Conservation (phyloP, 768 basidiomycete species). For the Tylopilus intermedius region DNA sequence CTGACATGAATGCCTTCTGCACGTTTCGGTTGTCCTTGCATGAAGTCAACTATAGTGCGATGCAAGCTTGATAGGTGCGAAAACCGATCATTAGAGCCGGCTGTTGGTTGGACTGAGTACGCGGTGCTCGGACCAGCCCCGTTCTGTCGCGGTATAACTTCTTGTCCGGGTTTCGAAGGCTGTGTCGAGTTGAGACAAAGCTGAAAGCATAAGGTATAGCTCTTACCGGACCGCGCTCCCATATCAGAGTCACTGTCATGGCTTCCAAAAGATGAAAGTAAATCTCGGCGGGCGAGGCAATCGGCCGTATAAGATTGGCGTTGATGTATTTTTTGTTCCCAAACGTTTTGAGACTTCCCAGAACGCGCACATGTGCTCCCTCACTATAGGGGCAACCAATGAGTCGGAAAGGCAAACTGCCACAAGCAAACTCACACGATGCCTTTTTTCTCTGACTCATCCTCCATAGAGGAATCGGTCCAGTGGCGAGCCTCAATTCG, state of each 20-base stretch:
- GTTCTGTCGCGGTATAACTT: constrained; percentile 6
- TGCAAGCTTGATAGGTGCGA: constrained; percentile 56
- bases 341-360: constrained; percentile 80
- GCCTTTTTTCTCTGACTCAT: constrained; percentile 46
- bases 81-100: constrained; percentile 40
- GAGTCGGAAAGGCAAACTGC: not conserved
- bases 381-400: constrained; percentile 42
- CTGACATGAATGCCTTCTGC: constrained; percentile 73
- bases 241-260: constrained; percentile 59
- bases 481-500: constrained; percentile 75
- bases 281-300: constrained; percentile 69
- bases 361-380: constrained; percentile 72
- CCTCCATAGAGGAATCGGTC: constrained; percentile 62
- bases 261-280: constrained; percentile 79
- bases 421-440: constrained; percentile 37
- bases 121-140: constrained; percentile 31
- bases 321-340: constrained; percentile 79
- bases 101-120: constrained; percentile 38
- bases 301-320: constrained; percentile 63
- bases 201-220: not conserved
- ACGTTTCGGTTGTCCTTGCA: constrained; percentile 41
- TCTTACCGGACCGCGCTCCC: constrained; percentile 64
- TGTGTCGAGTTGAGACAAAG: constrained; percentile 9
- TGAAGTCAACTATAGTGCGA: constrained; percentile 61
- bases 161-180: constrained; percentile 33